A percentile compares a stretch with the other conserved stretches of the same genome.
These are phyloP conservation scores for Breynia disticha DNA, from an alignment of 441 rosid genomes.

Conservation along the genomic window DNA sequence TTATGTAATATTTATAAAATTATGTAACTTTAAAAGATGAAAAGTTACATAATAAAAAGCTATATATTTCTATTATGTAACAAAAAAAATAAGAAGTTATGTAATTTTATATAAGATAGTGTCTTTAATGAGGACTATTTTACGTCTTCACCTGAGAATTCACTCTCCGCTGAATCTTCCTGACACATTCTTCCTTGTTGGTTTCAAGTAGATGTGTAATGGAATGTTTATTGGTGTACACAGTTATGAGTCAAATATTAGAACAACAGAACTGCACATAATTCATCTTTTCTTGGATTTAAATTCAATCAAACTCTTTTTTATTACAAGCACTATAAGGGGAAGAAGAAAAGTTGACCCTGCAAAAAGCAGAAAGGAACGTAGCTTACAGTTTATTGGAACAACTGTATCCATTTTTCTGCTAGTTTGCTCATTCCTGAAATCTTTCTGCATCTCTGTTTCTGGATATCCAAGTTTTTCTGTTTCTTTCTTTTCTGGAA, in stretches of 20 bases:
- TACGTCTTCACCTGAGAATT: too few relatives aligned
- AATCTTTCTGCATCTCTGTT: slow-evolving; percentile 17
- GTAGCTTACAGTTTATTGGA: slow-evolving; percentile 9
- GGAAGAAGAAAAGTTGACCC: background rate
- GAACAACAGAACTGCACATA: background rate
- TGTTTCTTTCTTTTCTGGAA: slow-evolving; percentile 7
- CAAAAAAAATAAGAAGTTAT: too few relatives aligned
- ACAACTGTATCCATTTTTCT: background rate
- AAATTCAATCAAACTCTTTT: background rate
- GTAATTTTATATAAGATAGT: too few relatives aligned
- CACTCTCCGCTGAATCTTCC: too few relatives aligned
- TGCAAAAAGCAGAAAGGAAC: background rate
- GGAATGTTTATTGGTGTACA: too few relatives aligned
- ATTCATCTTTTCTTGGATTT: background rate
- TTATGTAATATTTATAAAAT: too few relatives aligned
- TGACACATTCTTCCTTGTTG: too few relatives aligned
- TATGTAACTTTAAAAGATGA: too few relatives aligned
- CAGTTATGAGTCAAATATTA: background rate
- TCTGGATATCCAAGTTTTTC: slow-evolving; percentile 5
- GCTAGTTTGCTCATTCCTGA: slow-evolving; percentile 10
- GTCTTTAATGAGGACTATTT: too few relatives aligned
- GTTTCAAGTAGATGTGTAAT: too few relatives aligned
- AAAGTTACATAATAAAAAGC: too few relatives aligned
- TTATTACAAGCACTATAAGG: background rate
- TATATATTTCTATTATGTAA: too few relatives aligned